Base-by-base conservation (phyloP, 441 rosid species). In the Jatropha podagrica region DNA sequence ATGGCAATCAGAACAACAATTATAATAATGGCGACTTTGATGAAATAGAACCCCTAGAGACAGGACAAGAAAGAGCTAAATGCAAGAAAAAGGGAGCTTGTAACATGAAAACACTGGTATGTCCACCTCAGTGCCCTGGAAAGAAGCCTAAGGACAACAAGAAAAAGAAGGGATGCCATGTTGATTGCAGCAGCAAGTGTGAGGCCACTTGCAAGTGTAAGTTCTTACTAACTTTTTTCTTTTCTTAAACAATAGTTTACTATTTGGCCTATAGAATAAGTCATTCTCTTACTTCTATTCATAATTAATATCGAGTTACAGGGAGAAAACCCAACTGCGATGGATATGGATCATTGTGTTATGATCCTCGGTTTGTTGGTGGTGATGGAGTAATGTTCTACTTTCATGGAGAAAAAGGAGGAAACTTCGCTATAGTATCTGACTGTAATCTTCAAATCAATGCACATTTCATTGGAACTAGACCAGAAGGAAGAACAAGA, bases 371-470 rank as follows among this genome's bases (percentile, higher is more conserved):
- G 13, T 90, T 95, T 23, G 87, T 92, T 0, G 97, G 98, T 5
- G 97, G 98, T 13, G 99, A 92, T 12, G 97, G 97, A 27, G 88
- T 83, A 54, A 89, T 90, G 96, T 95, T 95, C 88, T 95, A 95
- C 81, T 92, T 95, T 89, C 98, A 93, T 26, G 98, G 97, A 81
- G 79, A 90, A 32, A 90, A 85, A 58, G 98, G 86, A 17, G 96
- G 94, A 70, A 93, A 88, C 92, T 91, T 93, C 67, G 97, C 97
- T 0, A 81, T 91, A 9, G 86, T 92, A 72, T 95, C 99, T 0
- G 97, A 95, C 54, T 77, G 83, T 14, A 86, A 87, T 66, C 85
- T 92, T 23, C 97, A 95, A 12, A 91, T 95, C 78, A 95, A 90
- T 70, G 97, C 97, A n/a, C 97, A 92, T 61, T 87, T 95, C 81